Evolutionary conservation across 2,329 filamentous ascomycete genomes (phyloP), one percentile per base, ranked within the genome.

Genomic region (Pseudopithomyces chartarum): DNA sequence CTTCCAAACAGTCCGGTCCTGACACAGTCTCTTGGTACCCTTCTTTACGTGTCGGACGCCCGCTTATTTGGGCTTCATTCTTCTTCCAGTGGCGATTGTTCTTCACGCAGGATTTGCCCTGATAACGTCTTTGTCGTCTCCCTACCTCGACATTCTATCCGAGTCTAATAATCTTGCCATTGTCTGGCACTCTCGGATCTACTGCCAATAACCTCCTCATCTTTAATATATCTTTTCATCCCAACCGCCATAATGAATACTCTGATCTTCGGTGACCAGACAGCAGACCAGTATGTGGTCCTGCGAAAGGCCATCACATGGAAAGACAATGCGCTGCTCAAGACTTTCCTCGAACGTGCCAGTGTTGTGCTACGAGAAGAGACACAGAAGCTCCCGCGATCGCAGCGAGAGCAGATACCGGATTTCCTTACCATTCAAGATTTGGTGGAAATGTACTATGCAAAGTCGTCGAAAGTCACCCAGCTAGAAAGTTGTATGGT

Each of bases 191-290:
- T n/a, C 26, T 23, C 19, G 34, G 39, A 32, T 20, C 32, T 23
- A 34, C 42, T 36, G 6, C n/a, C n/a, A 15, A 40, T 29, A 34
- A 8, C 48, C 17, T 40, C 29, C 50, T 10, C 62, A 55, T 63
- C 58, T 60, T 59, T 63, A 61, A 59, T 65, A 67, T 69, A 70
- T 64, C 65, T 63, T 57, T 55, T 57, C 55, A 51, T 8, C 22
- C 43, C 45, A 32, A 57, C 57, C 54, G 52, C 59, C 65, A 76
- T 54, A 61, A 78, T 78, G 70, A 81, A 82, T 68, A 69, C 79
- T 56, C 82, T 89, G 73, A 83, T 90, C 60, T 89, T 90, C 71
- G 87, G 87, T 78, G 88, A 90, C 70, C 88, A 90, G 76, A 90
- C 87, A 58, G 81, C 86, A 66, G 86, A 89, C 73, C 87, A 87